Evolutionary conservation across 495 filamentous ascomycete genomes (phyloP).

Genomic region (Oidiodendron maius): DNA sequence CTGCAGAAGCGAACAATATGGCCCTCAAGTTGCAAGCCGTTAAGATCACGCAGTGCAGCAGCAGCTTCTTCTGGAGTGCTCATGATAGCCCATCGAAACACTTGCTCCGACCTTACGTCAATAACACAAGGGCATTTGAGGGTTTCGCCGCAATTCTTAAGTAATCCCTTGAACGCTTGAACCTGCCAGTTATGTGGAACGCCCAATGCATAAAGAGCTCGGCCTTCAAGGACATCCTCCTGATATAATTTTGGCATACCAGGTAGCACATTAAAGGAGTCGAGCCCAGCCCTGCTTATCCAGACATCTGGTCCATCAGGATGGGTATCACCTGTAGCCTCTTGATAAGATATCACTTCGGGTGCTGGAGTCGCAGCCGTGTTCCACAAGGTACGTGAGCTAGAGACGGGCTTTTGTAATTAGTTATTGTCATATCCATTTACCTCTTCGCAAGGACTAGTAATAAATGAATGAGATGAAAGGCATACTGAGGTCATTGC

Average conservation of each 20-base stretch:
- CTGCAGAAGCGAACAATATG: background rate
- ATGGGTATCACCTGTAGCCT: background rate
- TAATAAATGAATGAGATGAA: too few species aligned
- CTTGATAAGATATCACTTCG: background rate
- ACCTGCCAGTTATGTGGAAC: background rate
- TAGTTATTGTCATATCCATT: too few species aligned
- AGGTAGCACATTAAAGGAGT: background rate
- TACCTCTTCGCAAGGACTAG: too few species aligned
- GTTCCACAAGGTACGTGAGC: too few species aligned
- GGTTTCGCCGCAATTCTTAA: constrained; percentile 4
- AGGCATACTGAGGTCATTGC: too few species aligned
- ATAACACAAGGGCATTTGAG: constrained; percentile 6
- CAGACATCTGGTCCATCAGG: background rate
- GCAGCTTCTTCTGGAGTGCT: constrained; percentile 2
- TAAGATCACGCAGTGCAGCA: background rate
- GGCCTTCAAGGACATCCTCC: background rate
- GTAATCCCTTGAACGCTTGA: background rate
- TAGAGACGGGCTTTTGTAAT: too few species aligned
- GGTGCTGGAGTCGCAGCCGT: too few species aligned
- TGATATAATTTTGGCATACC: background rate
- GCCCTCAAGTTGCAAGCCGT: background rate
- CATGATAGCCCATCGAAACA: constrained; percentile 20
- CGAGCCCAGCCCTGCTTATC: background rate
- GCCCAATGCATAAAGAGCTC: constrained; percentile 14
- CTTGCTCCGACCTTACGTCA: constrained; percentile 1